Conservation (phyloP, 148 eudicot genomes). For the Rhododendron ovatum region DNA sequence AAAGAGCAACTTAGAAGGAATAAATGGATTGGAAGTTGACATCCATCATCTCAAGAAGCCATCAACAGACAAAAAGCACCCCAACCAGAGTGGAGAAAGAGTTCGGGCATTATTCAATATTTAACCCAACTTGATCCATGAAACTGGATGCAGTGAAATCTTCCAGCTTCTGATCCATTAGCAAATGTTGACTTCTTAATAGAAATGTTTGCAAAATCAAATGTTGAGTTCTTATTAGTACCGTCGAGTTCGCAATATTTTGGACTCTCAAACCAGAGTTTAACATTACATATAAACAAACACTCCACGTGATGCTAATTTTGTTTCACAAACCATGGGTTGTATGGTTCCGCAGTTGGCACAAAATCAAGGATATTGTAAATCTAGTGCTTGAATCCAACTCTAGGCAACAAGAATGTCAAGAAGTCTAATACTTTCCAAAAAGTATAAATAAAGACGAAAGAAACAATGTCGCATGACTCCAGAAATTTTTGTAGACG, state of each 20-base stretch:
- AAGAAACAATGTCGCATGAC: not conserved
- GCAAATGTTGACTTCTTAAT: not conserved
- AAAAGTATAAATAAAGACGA: not conserved
- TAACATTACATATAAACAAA: not conserved
- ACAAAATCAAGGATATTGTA: not conserved
- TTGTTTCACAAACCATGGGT: not conserved
- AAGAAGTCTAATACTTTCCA: not conserved
- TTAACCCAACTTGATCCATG: not conserved
- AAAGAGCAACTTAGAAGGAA: not conserved
- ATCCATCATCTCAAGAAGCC: not conserved
- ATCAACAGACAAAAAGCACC: not conserved
- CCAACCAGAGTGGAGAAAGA: not conserved
- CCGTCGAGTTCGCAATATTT: not conserved
- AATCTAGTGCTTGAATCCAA: not conserved
- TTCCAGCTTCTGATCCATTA: slow-evolving; percentile 4
- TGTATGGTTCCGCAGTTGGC: not conserved
- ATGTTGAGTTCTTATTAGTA: not conserved
- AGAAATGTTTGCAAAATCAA: too few relatives aligned
- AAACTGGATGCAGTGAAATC: not conserved
- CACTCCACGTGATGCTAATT: not conserved
- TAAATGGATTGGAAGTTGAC: not conserved
- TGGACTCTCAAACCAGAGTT: not conserved
- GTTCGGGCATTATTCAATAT: not conserved
- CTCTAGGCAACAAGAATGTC: not conserved
- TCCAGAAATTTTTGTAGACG: not conserved